phyloP scores from a whole-genome alignment of 257 asterid species.

The Cordia subcordata region DNA sequence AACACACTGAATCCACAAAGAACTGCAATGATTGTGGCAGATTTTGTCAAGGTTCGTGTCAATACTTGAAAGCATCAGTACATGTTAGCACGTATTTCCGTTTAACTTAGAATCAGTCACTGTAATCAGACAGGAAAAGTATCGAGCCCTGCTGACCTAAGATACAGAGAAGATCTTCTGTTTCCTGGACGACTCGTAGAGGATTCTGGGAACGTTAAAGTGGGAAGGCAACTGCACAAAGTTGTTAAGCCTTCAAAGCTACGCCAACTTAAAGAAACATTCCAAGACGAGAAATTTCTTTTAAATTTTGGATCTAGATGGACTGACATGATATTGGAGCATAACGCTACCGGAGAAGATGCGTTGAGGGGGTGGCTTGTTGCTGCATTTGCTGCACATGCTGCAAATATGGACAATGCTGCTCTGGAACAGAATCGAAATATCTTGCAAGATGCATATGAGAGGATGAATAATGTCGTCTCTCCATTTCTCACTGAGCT shows the following conservation, averaged over 20 bases:
- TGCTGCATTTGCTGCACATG: slow-evolving; percentile 95
- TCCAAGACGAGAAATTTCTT: slow-evolving; percentile 65
- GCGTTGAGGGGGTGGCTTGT: slow-evolving; percentile 98
- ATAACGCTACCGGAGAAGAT: slow-evolving; percentile 79
- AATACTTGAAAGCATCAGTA: slow-evolving; percentile 5
- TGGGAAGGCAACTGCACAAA: slow-evolving; percentile 68
- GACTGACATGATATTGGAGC: slow-evolving; percentile 81
- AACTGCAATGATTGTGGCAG: slow-evolving; percentile 86
- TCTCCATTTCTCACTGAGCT: slow-evolving; percentile 60
- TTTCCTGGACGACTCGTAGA: slow-evolving; percentile 76
- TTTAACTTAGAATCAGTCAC: not conserved
- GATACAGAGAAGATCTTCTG: slow-evolving; percentile 79
- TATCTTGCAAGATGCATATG: slow-evolving; percentile 53
- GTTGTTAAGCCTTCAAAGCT: slow-evolving; percentile 74
- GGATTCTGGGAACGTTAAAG: slow-evolving; percentile 86
- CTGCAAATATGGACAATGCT: slow-evolving; percentile 48
- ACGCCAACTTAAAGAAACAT: slow-evolving; percentile 42
- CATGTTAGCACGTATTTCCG: not conserved
- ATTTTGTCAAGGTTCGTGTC: slow-evolving; percentile 63
- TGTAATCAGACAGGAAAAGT: slow-evolving; percentile 60
- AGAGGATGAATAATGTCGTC: slow-evolving; percentile 52
- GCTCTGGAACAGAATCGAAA: slow-evolving; percentile 9
- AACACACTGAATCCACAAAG: slow-evolving; percentile 95
- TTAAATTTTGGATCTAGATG: slow-evolving; percentile 43
- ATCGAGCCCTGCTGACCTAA: slow-evolving; percentile 84